A percentile compares a stretch with the other conserved stretches of the same genome.
Evolutionary conservation across 2,329 filamentous ascomycete species (phyloP).

Genomic region (Scopulariopsis brevicaulis): DNA sequence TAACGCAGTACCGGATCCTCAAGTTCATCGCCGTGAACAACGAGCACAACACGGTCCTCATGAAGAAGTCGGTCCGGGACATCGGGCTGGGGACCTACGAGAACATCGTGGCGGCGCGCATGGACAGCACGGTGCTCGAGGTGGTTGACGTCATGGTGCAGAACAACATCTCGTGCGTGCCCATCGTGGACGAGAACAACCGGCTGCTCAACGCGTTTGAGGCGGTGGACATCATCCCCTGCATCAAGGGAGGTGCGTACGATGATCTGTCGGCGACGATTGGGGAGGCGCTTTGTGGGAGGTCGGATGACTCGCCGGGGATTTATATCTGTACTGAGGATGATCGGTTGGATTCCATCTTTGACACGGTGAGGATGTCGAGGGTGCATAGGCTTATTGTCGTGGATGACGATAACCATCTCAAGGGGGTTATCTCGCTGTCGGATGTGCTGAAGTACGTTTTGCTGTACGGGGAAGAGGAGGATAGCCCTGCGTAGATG

Average conservation of each 20-base stretch:
- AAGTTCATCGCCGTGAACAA: conserved; percentile 97
- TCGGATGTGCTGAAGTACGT: conserved; percentile 97
- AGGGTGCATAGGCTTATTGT: conserved; percentile 88
- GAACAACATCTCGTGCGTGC: conserved; percentile 87
- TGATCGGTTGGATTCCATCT: conserved; percentile 88
- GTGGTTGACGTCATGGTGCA: conserved; percentile 90
- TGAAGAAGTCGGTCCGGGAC: conserved; percentile 79
- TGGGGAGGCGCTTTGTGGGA: conserved; percentile 78
- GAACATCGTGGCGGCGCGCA: conserved; percentile 69
- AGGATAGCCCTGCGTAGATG: conserved; percentile 2
- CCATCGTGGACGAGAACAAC: conserved; percentile 71
- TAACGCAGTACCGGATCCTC: conserved; percentile 95
- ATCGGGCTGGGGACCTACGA: conserved; percentile 77
- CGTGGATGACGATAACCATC: conserved; percentile 76
- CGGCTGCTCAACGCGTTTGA: conserved; percentile 92
- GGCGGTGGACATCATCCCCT: conserved; percentile 89
- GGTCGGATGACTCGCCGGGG: conserved; percentile 83
- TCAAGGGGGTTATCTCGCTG: conserved; percentile 83
- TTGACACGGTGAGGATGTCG: conserved; percentile 91
- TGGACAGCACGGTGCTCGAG: conserved; percentile 86
- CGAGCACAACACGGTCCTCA: conserved; percentile 70
- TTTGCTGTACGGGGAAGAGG: conserved; percentile 63
- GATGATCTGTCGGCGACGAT: conserved; percentile 81
- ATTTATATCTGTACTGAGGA: conserved; percentile 93
- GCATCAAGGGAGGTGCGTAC: conserved; percentile 88